Percentiles rank a stretch among this genome's conserved stretches.
phyloP scores from a whole-genome alignment of 331 rosid species.

The Cucumis variabilis region DNA sequence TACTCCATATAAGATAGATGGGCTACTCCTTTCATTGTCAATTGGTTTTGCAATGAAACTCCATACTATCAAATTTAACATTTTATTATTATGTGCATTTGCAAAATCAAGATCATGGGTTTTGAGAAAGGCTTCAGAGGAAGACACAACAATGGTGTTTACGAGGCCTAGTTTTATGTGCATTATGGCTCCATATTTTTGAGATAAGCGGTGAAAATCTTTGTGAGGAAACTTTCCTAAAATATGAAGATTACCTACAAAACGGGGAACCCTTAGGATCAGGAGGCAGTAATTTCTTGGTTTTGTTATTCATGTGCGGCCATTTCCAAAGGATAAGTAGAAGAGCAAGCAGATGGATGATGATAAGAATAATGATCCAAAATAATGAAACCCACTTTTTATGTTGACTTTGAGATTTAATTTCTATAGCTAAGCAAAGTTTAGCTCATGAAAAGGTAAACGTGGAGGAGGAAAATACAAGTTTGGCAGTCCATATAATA shows the following conservation, averaged over 20 bases:
- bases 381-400: slow-evolving; percentile 29
- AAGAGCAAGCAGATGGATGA: slow-evolving; percentile 30
- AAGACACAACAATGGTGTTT: slow-evolving; percentile 63
- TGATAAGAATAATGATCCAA: slow-evolving; percentile 34
- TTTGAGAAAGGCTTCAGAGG: slow-evolving; percentile 69
- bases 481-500: neutral
- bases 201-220: slow-evolving; percentile 47
- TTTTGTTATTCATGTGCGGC: slow-evolving; percentile 13
- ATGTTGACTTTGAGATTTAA: slow-evolving; percentile 35
- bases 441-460: neutral
- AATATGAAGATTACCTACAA: slow-evolving; percentile 55
- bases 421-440: neutral
- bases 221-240: slow-evolving; percentile 52
- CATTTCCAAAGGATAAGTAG: slow-evolving; percentile 36
- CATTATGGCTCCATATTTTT: slow-evolving; percentile 66
- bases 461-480: too few species aligned
- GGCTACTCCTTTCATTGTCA: too few species aligned
- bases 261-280: slow-evolving; percentile 70
- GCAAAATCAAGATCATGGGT: slow-evolving; percentile 67
- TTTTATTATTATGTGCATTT: too few species aligned
- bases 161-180: slow-evolving; percentile 52
- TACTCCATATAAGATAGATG: too few species aligned
- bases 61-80: too few species aligned
- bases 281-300: slow-evolving; percentile 52
- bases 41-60: too few species aligned